phyloP scores from a whole-genome alignment of 192 early-diverging fungal species.

The Rhizophagus clarus region DNA sequence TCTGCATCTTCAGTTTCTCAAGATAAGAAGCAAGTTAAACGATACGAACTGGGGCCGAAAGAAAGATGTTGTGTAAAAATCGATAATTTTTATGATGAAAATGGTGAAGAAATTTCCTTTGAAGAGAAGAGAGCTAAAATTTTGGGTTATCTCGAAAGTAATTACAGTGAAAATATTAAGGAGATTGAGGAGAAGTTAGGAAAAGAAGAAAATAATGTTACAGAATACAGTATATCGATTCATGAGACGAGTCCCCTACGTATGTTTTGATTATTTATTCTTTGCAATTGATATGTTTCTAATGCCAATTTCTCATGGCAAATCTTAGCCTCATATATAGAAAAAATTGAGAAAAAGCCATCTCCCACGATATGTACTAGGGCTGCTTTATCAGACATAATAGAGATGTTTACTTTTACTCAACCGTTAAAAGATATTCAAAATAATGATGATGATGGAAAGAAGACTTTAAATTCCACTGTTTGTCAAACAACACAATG shows the following conservation, averaged over 20 bases:
- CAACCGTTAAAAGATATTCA: slow-evolving; percentile 1
- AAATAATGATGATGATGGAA: not conserved
- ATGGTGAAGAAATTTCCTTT: slow-evolving; percentile 22
- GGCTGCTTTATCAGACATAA: slow-evolving; percentile 25
- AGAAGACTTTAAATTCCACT: not conserved
- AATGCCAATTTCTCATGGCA: too few species aligned
- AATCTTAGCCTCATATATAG: not conserved
- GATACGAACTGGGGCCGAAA: not conserved
- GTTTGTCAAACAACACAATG: not conserved
- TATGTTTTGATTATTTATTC: not conserved
- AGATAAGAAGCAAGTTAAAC: not conserved
- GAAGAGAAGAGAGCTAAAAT: slow-evolving; percentile 22
- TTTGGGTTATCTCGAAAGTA: not conserved
- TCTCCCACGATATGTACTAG: slow-evolving; percentile 28
- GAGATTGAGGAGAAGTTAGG: not conserved
- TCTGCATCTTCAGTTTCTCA: not conserved
- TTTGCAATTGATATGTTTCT: not conserved
- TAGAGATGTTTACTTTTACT: slow-evolving; percentile 20
- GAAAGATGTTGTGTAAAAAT: slow-evolving; percentile 15
- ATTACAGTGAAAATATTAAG: not conserved
- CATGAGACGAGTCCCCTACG: not conserved
- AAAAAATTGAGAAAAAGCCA: slow-evolving; percentile 19
- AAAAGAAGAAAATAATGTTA: not conserved
- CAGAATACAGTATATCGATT: not conserved
- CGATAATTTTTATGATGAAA: not conserved